These are phyloP conservation scores for Aulographum hederae DNA, from an alignment of 2,329 filamentous ascomycete species.

Conservation along the genomic window DNA sequence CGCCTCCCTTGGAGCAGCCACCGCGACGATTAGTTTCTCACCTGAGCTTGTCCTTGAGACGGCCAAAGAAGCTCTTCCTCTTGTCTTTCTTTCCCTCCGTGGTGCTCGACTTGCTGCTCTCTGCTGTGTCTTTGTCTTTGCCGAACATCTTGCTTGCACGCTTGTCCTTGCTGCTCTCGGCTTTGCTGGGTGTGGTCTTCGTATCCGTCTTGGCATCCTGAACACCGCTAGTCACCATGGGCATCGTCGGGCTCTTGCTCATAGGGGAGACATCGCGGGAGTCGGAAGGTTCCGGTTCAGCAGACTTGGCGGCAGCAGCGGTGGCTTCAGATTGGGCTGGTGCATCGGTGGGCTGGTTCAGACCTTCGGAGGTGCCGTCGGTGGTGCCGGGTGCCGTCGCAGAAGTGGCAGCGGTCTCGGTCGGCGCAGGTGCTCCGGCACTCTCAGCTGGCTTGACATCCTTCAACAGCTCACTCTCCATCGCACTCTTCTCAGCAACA, in stretches of 20 bases:
- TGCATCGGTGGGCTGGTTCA: neutral
- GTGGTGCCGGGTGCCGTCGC: conserved; percentile 13
- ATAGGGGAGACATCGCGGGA: neutral
- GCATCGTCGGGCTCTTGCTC: neutral
- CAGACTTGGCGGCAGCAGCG: neutral
- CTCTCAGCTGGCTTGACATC: conserved; percentile 18
- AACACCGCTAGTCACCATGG: neutral
- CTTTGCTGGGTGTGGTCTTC: conserved; percentile 10
- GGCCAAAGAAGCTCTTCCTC: conserved; percentile 27
- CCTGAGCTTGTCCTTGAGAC: conserved; percentile 28
- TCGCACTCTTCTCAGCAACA: conserved; percentile 50
- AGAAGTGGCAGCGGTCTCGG: conserved; percentile 17
- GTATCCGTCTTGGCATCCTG: conserved; percentile 10
- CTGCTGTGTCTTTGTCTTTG: conserved; percentile 15
- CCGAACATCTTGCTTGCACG: neutral
- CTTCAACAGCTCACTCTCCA: conserved; percentile 46
- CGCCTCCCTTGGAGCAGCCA: too few species aligned
- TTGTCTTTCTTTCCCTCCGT: conserved; percentile 25
- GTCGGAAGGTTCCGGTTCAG: conserved; percentile 3
- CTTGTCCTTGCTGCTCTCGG: neutral
- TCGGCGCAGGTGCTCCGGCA: conserved; percentile 25
- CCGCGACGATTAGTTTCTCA: too few species aligned
- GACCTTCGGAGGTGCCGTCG: conserved; percentile 5
- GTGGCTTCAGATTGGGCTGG: neutral
- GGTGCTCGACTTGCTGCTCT: conserved; percentile 14